A percentile compares a stretch with the other conserved stretches of the same genome.
These are phyloP conservation scores for Fusarium bulbicola DNA, from an alignment of 2,329 filamentous ascomycete species.

Conservation along the genomic window DNA sequence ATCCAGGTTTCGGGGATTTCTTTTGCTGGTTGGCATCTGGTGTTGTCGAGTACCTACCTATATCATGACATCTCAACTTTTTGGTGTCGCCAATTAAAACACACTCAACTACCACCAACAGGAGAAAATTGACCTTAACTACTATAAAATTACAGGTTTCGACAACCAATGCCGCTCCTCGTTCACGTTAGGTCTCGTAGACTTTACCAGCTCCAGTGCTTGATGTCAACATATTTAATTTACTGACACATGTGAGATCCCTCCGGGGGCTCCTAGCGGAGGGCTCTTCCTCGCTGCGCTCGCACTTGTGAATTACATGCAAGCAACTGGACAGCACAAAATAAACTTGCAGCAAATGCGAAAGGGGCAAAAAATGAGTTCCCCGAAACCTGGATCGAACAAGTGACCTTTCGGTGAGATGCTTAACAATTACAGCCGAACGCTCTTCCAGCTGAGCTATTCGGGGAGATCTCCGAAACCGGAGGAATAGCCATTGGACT, in stretches of 20 bases:
- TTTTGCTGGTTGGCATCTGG: conserved; percentile 4
- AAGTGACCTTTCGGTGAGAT: conserved; percentile 41
- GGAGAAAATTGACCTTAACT: no score
- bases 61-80: neutral
- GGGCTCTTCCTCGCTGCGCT: neutral
- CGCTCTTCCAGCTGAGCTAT: conserved; percentile 44
- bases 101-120: neutral
- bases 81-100: neutral
- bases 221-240: no score
- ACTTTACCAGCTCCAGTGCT: no score
- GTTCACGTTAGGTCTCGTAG: no score
- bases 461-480: conserved; percentile 15
- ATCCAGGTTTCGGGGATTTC: conserved; percentile 40
- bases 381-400: conserved; percentile 43
- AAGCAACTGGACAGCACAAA: neutral
- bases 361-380: conserved; percentile 21
- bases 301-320: neutral
- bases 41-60: neutral
- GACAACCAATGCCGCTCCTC: no score
- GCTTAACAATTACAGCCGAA: conserved; percentile 38
- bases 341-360: no score
- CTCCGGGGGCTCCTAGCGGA: neutral
- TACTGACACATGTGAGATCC: neutral
- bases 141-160: no score
- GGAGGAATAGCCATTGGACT: conserved; percentile 25